These are phyloP conservation scores for Scheffersomyces ergatensis DNA, from an alignment of 805 yeast genomes.

Conservation along the genomic window DNA sequence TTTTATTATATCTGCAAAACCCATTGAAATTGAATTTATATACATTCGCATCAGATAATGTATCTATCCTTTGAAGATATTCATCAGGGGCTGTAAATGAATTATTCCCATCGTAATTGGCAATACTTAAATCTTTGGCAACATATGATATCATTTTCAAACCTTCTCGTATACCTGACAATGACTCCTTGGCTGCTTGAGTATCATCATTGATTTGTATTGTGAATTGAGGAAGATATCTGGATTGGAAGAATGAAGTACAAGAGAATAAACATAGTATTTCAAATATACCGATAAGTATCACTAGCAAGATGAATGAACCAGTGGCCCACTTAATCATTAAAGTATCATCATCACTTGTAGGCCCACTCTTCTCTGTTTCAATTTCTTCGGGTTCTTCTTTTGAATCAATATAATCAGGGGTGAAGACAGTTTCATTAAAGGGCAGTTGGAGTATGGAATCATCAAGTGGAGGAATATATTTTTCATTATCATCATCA, in stretches of 20 bases:
- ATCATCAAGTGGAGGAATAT: too few species aligned
- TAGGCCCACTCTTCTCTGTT: too few species aligned
- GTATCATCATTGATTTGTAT: constrained; percentile 38
- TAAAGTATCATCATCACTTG: neutral
- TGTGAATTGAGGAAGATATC: constrained; percentile 44
- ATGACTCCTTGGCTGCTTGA: constrained; percentile 27
- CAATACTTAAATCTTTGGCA: constrained; percentile 41
- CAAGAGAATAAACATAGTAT: constrained; percentile 28
- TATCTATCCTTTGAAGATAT: constrained; percentile 28
- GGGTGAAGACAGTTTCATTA: too few species aligned
- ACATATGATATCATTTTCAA: constrained; percentile 43
- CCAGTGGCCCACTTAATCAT: constrained; percentile 1
- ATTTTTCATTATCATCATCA: too few species aligned
- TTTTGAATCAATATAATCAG: too few species aligned
- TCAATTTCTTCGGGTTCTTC: too few species aligned
- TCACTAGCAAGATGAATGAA: constrained; percentile 9
- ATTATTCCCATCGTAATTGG: constrained; percentile 6
- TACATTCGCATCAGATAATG: constrained; percentile 40
- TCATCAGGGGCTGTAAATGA: neutral
- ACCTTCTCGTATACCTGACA: constrained; percentile 37
- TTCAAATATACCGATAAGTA: constrained; percentile 14
- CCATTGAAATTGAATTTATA: constrained; percentile 47
- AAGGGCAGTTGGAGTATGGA: too few species aligned
- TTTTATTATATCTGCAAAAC: constrained; percentile 41
- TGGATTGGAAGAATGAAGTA: constrained; percentile 15